Conservation (phyloP, 1,139 yeast genomes). For the Debaryomyces coudertii region DNA sequence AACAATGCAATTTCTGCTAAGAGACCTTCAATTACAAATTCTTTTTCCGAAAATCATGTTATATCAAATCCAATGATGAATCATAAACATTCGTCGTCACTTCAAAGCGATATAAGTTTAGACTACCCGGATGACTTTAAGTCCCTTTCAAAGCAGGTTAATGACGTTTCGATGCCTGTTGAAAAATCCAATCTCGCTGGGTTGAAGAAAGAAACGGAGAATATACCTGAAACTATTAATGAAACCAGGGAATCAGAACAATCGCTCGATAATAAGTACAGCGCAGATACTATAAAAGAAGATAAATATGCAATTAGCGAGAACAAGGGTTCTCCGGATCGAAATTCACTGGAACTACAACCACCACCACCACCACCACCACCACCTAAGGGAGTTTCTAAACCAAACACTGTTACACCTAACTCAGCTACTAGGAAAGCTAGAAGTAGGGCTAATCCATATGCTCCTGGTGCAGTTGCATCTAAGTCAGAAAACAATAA, state of each 20-base stretch:
- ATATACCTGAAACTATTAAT: background rate
- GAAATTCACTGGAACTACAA: background rate
- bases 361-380: constrained; percentile 14
- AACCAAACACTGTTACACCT: constrained; percentile 15
- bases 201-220: background rate
- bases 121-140: constrained; percentile 36
- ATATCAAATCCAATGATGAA: constrained; percentile 20
- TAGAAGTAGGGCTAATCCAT: constrained; percentile 36
- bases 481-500: constrained; percentile 23
- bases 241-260: background rate
- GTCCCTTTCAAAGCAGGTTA: constrained; percentile 20
- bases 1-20: constrained; percentile 15
- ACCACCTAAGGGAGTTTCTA: constrained; percentile 11
- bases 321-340: background rate
- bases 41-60: constrained; percentile 27
- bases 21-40: constrained; percentile 30
- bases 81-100: constrained; percentile 31
- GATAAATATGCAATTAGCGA: background rate
- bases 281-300: background rate
- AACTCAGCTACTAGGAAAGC: constrained; percentile 13
- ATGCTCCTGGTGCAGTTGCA: constrained; percentile 37
- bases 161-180: constrained; percentile 1
- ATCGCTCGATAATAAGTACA: background rate
- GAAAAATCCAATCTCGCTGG: background rate
- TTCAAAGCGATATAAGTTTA: constrained; percentile 37